Percentiles rank a stretch among this genome's conserved stretches.
Evolutionary conservation across 2,329 filamentous ascomycete genomes (phyloP).

Genomic region (Pseudopithomyces maydicus): DNA sequence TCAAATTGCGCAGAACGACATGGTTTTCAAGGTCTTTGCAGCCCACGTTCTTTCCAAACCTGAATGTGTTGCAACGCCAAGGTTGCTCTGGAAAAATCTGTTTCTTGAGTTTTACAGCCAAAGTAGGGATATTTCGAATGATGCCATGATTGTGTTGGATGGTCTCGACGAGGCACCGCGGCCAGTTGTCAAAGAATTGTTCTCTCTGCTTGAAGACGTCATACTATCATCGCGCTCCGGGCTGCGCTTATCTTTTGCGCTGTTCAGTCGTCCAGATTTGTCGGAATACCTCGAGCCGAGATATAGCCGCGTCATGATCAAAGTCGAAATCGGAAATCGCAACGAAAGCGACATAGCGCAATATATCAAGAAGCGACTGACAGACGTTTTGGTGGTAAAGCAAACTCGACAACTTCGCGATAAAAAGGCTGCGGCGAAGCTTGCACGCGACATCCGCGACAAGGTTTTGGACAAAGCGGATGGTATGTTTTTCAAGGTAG

Average conservation of each 20-base stretch:
- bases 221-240: neutral
- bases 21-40: neutral
- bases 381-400: neutral
- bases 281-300: neutral
- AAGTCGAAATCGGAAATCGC: neutral
- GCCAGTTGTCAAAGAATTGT: neutral
- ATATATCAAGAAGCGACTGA: too few relatives aligned
- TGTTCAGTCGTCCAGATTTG: neutral
- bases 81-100: neutral
- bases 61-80: neutral
- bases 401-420: neutral
- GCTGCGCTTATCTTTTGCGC: neutral
- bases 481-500: neutral
- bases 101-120: neutral
- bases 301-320: neutral
- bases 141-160: neutral
- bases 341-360: too few relatives aligned
- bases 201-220: too few relatives aligned
- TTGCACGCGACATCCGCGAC: neutral
- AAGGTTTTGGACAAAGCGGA: neutral
- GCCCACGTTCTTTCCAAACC: neutral
- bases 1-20: neutral
- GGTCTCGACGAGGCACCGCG: neutral
- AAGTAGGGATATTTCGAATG: neutral
- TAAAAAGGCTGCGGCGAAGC: neutral